Conservation (phyloP, 345 rosid genomes). For the Hevea brasiliensis region DNA sequence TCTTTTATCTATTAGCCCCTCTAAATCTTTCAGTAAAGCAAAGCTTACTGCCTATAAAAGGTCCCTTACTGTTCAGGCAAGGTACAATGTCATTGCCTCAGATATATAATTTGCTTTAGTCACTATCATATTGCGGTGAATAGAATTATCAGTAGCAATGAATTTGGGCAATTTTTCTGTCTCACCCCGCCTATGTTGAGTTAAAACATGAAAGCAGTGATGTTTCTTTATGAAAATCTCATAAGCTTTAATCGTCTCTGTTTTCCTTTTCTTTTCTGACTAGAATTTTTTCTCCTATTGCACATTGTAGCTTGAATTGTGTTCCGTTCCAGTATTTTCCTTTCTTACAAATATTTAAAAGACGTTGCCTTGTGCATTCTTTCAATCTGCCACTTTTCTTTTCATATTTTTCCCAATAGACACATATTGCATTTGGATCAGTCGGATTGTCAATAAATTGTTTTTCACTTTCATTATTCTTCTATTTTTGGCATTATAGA, state of each 20-base stretch:
- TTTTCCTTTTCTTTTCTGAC: not conserved
- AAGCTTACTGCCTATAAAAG: conserved; percentile 5
- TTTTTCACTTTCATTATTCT: not conserved
- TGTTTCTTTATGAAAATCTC: not conserved
- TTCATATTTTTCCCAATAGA: not conserved
- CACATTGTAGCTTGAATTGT: not conserved
- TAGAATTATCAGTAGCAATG: not conserved
- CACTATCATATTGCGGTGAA: not conserved
- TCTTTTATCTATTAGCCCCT: not conserved
- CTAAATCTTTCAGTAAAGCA: conserved; percentile 8
- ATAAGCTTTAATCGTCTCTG: not conserved
- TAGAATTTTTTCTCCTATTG: not conserved
- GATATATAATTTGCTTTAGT: not conserved
- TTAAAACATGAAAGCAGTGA: not conserved
- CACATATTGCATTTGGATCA: not conserved
- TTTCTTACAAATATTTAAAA: not conserved
- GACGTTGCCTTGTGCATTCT: not conserved
- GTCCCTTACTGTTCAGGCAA: conserved; percentile 26
- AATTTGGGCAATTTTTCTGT: not conserved
- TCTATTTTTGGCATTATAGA: not conserved
- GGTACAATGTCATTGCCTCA: conserved; percentile 13
- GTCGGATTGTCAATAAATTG: not conserved
- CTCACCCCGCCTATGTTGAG: not conserved
- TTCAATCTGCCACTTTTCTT: too few relatives aligned
- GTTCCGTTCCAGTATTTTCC: not conserved